These are phyloP conservation scores for Fusarium humuli DNA, from an alignment of 2,329 filamentous ascomycete species.

Conservation along the genomic window DNA sequence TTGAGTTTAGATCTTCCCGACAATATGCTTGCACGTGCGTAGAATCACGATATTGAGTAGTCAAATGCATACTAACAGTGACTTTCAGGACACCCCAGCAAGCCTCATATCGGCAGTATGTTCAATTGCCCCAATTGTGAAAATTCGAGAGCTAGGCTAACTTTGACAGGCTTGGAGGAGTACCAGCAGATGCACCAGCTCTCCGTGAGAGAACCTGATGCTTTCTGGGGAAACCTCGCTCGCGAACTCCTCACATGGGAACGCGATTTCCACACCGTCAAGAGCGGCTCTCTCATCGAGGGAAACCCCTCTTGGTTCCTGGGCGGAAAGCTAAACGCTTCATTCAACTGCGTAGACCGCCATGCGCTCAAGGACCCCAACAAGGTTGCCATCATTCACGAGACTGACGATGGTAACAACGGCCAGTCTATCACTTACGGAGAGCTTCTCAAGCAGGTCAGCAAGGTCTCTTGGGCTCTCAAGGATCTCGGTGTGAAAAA, in stretches of 20 bases:
- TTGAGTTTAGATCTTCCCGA: constrained; percentile 30
- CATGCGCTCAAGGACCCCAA: constrained; percentile 91
- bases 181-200: constrained; percentile 74
- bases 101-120: constrained; percentile 37
- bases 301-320: constrained; percentile 93
- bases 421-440: constrained; percentile 88
- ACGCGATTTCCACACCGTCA: constrained; percentile 87
- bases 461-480: constrained; percentile 81
- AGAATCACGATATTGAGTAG: neutral
- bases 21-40: constrained; percentile 39
- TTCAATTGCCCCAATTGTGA: neutral
- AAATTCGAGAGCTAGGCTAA: neutral
- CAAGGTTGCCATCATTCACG: constrained; percentile 93
- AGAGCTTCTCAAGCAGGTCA: constrained; percentile 90
- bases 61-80: constrained; percentile 10
- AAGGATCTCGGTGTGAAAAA: constrained; percentile 94
- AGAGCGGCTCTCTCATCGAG: constrained; percentile 75
- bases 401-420: constrained; percentile 88
- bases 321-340: constrained; percentile 89
- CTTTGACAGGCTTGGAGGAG: constrained; percentile 64
- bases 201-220: constrained; percentile 84
- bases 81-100: constrained; percentile 35
- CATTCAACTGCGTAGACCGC: constrained; percentile 94
- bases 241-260: constrained; percentile 90
- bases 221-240: constrained; percentile 87